Conservation (phyloP, 768 basidiomycete species). For the Stropharia rugosoannulata region DNA sequence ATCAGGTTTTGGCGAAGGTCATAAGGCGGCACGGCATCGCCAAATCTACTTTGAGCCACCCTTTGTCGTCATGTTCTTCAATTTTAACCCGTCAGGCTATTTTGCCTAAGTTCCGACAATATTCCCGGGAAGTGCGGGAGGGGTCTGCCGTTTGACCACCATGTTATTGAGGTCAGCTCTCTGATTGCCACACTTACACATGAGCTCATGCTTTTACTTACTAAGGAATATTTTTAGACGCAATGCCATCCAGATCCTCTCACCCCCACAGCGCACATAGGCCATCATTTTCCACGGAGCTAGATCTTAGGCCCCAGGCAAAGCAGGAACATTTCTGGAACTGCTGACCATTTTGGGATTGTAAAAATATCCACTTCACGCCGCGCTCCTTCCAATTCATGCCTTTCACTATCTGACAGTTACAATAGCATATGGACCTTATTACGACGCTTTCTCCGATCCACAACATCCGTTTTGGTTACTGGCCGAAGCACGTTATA, state of each 20-base stretch:
- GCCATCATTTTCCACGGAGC: slow-evolving; percentile 6
- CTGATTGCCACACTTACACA: not conserved
- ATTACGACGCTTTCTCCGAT: slow-evolving; percentile 4
- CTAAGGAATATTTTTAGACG: not conserved
- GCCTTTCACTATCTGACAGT: not conserved
- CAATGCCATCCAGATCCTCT: not conserved
- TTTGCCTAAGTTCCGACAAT: slow-evolving; percentile 16
- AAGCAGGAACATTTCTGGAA: slow-evolving; percentile 1
- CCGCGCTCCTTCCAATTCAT: slow-evolving; percentile 2
- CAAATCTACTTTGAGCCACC: not conserved
- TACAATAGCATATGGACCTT: slow-evolving; percentile 1
- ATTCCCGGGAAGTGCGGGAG: slow-evolving; percentile 19
- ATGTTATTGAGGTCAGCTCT: not conserved
- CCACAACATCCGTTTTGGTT: not conserved
- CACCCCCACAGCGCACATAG: slow-evolving; percentile 2
- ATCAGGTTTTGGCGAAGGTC: not conserved
- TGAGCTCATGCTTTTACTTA: not conserved
- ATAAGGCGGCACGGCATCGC: slow-evolving; percentile 3
- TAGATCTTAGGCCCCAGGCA: slow-evolving; percentile 1
- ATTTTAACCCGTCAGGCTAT: slow-evolving; percentile 11
- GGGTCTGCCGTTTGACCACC: not conserved
- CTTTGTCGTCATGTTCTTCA: slow-evolving; percentile 20
- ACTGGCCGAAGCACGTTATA: not conserved
- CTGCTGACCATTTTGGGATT: slow-evolving; percentile 4
- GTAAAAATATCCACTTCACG: slow-evolving; percentile 2